Evolutionary conservation across 768 basidiomycete species (phyloP), one percentile per base, ranked within the genome.

Genomic region (Mrakia gelida): DNA sequence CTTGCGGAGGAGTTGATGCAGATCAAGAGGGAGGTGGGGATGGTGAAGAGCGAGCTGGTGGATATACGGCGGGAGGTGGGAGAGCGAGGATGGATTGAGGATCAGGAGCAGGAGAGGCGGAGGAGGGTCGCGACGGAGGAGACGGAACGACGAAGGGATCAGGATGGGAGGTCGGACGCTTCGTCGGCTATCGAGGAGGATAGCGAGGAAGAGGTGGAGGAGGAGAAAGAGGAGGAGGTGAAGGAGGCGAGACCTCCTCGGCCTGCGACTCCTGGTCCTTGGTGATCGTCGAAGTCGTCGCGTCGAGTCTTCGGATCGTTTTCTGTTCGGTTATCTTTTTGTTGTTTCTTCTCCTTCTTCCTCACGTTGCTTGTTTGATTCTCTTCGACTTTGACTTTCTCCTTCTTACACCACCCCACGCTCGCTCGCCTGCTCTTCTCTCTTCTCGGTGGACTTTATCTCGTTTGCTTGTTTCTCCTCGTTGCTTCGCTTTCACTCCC

Each of bases 21-120:
- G 21, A 26, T 45, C 41, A 70, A 70, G 67, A 41, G 67, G 26
- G 67, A 70, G 26, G 67, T 70, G 1, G 67, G 67, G 10, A 41
- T 34, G 67, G 41, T 70, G 18, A 70, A 70, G 41, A 38, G 67
- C 21, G 67, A 70, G 67, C 23, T 70, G 67, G 41, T 34, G 26
- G 67, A 70, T 34, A 41, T 70, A 16, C 34, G 67, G 41, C 45
- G 38, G n/a, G 52, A 72, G 71, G 71, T 72, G n/a, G 71, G 52
- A 26, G 49, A 52, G 70, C 49, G 49, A 18, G 49, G 49, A 21
- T 52, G 49, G 49, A 52, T 52, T 7, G 49, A 52, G 49, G 49
- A 52, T 21, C 49, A 52, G 18, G 49, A 52, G 18, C 49, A 52
- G 49, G 49, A 52, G 49, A 30, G 30, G 38, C 34, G 38, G 32